These are phyloP conservation scores for Cladorrhinum sp. DNA, from an alignment of 2,329 filamentous ascomycete species.

Conservation along the genomic window DNA sequence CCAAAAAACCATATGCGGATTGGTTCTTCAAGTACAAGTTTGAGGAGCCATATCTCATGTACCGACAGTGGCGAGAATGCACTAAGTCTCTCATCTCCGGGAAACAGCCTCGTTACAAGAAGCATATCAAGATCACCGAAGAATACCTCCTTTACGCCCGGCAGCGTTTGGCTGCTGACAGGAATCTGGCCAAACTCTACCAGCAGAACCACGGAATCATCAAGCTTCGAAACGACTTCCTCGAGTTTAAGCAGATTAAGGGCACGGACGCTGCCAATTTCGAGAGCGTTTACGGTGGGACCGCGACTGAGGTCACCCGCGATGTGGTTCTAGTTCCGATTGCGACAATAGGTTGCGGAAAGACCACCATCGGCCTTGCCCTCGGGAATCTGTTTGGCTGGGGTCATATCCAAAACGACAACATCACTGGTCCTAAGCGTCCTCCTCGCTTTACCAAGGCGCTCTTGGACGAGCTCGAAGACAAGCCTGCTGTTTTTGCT, in stretches of 20 bases:
- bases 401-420: slow-evolving; percentile 96
- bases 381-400: slow-evolving; percentile 80
- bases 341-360: slow-evolving; percentile 92
- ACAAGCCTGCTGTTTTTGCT: slow-evolving; percentile 73
- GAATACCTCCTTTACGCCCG: slow-evolving; percentile 85
- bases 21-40: slow-evolving; percentile 99
- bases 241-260: slow-evolving; percentile 77
- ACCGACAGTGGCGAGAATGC: slow-evolving; percentile 96
- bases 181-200: slow-evolving; percentile 67
- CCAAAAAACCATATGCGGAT: slow-evolving; percentile 63
- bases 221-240: slow-evolving; percentile 79
- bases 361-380: slow-evolving; percentile 86
- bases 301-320: slow-evolving; percentile 53
- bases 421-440: slow-evolving; percentile 74
- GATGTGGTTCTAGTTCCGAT: slow-evolving; percentile 85
- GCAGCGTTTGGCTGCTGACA: slow-evolving; percentile 66
- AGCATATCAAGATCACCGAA: slow-evolving; percentile 85
- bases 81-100: slow-evolving; percentile 84
- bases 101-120: slow-evolving; percentile 72
- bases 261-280: slow-evolving; percentile 83
- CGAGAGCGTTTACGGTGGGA: slow-evolving; percentile 56
- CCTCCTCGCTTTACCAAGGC: slow-evolving; percentile 74
- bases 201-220: slow-evolving; percentile 94
- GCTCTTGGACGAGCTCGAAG: slow-evolving; percentile 62
- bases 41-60: slow-evolving; percentile 98